Evolutionary conservation across 495 filamentous ascomycete genomes (phyloP).

Genomic region (Astrothelium subdiscretum): DNA sequence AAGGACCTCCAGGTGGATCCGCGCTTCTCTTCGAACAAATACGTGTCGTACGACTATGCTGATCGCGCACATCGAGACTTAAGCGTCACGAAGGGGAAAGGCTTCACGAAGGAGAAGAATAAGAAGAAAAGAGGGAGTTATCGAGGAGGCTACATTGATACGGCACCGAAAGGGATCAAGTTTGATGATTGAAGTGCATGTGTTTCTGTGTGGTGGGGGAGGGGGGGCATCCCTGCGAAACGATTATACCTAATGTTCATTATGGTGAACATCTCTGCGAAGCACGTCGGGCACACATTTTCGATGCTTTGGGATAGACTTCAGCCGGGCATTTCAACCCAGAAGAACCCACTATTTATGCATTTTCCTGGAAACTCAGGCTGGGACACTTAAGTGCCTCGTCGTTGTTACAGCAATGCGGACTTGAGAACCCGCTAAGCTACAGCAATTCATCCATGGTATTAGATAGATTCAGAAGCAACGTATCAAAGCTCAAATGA

Average conservation of each 20-base stretch:
- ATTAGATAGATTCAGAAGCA: too few relatives aligned
- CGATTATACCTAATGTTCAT: background rate
- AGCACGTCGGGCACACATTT: background rate
- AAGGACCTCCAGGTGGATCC: conserved; percentile 48
- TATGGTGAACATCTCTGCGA: background rate
- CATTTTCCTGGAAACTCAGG: too few relatives aligned
- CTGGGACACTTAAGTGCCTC: background rate
- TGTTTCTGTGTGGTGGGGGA: too few relatives aligned
- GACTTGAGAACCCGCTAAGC: too few relatives aligned
- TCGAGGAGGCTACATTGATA: conserved; percentile 72
- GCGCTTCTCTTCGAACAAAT: conserved; percentile 54
- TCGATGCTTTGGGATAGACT: background rate
- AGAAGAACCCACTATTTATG: background rate
- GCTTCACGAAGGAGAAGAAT: conserved; percentile 99
- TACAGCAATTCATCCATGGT: too few relatives aligned
- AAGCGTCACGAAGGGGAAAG: conserved; percentile 83
- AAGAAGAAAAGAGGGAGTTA: conserved; percentile 89
- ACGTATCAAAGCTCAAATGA: background rate
- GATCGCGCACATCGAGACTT: conserved; percentile 77
- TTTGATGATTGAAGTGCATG: conserved; percentile 17
- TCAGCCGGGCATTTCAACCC: background rate
- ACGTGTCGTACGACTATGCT: conserved; percentile 75
- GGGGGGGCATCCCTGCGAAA: too few relatives aligned
- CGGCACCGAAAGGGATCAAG: conserved; percentile 30
- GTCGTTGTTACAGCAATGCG: too few relatives aligned